Conservation (phyloP, 2,329 filamentous ascomycete species). For the Aspergillus oerlinghausenensis region DNA sequence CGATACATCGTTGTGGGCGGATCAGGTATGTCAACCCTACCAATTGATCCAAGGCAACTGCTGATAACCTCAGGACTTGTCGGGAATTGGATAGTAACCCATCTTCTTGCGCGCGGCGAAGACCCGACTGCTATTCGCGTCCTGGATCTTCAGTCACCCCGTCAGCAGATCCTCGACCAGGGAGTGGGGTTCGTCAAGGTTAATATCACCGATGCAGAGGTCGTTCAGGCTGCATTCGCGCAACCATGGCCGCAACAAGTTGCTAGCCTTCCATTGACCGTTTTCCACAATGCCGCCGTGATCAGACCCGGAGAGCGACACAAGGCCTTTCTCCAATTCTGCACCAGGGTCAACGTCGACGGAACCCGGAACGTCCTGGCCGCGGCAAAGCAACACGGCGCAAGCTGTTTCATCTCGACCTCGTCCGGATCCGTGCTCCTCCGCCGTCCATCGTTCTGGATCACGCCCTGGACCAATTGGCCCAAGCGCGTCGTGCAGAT, state of each 20-base stretch:
- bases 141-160: conserved; percentile 47
- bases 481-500: conserved; percentile 44
- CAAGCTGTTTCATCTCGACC: conserved; percentile 50
- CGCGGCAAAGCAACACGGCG: conserved; percentile 44
- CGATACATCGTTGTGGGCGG: conserved; percentile 39
- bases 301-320: conserved; percentile 51
- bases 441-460: conserved; percentile 40
- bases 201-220: conserved; percentile 47
- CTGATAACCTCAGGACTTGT: conserved; percentile 45
- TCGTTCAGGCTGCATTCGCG: conserved; percentile 45
- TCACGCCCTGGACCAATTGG: conserved; percentile 40
- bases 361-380: conserved; percentile 49
- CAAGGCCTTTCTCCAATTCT: conserved; percentile 42
- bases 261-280: conserved; percentile 47
- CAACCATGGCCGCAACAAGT: conserved; percentile 44
- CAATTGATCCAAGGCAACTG: background rate
- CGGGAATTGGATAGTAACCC: conserved; percentile 51
- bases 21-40: conserved; percentile 25
- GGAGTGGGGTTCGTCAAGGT: conserved; percentile 45
- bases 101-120: conserved; percentile 52
- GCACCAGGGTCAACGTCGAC: conserved; percentile 47
- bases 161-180: conserved; percentile 40
- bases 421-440: conserved; percentile 49
- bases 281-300: conserved; percentile 55
- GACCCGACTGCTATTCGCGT: conserved; percentile 50